Evolutionary conservation across 768 basidiomycete species (phyloP).

Genomic region (Suillus subluteus): DNA sequence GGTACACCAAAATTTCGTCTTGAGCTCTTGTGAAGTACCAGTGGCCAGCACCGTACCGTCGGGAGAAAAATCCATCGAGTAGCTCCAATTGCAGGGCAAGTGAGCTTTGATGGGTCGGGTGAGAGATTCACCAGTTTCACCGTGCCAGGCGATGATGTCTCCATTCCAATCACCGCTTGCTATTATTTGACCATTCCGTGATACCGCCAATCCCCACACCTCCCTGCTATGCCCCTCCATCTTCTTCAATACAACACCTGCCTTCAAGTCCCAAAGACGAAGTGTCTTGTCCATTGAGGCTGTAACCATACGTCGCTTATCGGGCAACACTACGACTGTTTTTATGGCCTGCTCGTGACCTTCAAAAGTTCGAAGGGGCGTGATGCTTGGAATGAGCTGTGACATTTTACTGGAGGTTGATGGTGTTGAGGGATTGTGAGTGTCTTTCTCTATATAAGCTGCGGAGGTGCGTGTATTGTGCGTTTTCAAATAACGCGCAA

Average conservation of each 20-base stretch:
- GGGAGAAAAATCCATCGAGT: too few relatives aligned
- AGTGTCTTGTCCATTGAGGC: neutral
- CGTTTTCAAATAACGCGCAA: too few relatives aligned
- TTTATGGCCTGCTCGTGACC: fast-evolving
- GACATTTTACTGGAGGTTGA: neutral
- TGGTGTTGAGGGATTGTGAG: too few relatives aligned
- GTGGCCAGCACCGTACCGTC: neutral
- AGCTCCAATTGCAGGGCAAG: too few relatives aligned
- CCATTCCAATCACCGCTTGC: neutral
- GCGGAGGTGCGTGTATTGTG: neutral
- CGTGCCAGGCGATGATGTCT: neutral
- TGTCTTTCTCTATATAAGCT: neutral
- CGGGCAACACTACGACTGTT: neutral
- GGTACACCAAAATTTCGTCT: neutral
- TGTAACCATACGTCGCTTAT: neutral
- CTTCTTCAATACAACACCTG: neutral
- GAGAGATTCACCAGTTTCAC: neutral
- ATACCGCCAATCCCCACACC: neutral
- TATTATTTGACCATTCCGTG: neutral
- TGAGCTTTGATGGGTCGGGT: neutral
- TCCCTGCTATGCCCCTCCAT: neutral
- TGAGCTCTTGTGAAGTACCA: too few relatives aligned
- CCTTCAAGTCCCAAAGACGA: neutral
- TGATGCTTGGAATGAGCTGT: neutral
- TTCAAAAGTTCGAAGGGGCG: neutral